phyloP scores from a whole-genome alignment of 768 basidiomycete genomes.

The Tulasnella sp. region DNA sequence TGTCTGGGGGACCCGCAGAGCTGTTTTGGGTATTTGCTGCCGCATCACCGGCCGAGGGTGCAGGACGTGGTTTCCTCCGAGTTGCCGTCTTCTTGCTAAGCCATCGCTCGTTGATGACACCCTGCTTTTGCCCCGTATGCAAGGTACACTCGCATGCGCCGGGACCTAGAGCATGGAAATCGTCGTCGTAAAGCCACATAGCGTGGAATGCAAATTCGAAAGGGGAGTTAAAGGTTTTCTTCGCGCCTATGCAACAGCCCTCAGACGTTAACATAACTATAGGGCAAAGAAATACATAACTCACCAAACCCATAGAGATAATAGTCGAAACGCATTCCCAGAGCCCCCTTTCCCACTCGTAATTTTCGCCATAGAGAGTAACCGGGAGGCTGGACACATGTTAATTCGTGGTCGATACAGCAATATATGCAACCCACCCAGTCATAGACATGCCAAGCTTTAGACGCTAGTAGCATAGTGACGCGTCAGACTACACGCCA shows the following conservation, averaged over 20 bases:
- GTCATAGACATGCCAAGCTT: constrained; percentile 30
- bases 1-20: not conserved
- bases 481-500: not conserved
- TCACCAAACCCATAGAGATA: constrained; percentile 32
- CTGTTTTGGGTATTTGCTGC: not conserved
- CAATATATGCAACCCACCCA: not conserved
- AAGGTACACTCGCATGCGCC: constrained; percentile 22
- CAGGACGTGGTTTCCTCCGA: not conserved
- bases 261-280: too few relatives aligned
- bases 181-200: constrained; percentile 31
- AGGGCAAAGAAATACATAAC: not conserved
- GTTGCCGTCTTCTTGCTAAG: not conserved
- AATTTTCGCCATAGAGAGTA: constrained; percentile 28
- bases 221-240: constrained; percentile 23
- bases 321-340: not conserved
- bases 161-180: constrained; percentile 3
- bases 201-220: constrained; percentile 29
- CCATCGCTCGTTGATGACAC: constrained; percentile 19
- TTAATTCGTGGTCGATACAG: not conserved
- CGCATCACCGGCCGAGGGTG: not conserved
- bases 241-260: not conserved
- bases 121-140: constrained; percentile 11
- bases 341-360: not conserved
- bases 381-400: constrained; percentile 9
- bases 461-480: not conserved